These are phyloP conservation scores for Monilinia fructigena DNA, from an alignment of 2,329 filamentous ascomycete species.

Conservation along the genomic window DNA sequence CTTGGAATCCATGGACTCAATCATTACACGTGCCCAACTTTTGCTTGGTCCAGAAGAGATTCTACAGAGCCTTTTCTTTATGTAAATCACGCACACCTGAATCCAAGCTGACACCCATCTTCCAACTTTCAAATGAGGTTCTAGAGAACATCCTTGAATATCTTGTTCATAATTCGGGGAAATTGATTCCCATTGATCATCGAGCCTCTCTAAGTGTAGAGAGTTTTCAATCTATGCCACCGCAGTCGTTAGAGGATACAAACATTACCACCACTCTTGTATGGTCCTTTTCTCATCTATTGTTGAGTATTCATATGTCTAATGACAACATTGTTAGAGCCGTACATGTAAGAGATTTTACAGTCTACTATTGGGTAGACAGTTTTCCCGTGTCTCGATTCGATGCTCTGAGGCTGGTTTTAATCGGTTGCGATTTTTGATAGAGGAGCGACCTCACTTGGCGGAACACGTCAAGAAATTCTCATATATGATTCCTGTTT, in stretches of 20 bases:
- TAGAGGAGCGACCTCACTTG: conserved; percentile 47
- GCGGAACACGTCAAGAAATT: conserved; percentile 57
- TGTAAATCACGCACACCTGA: conserved; percentile 14
- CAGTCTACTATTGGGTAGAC: conserved; percentile 50
- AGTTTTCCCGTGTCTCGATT: conserved; percentile 46
- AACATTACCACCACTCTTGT: conserved; percentile 46
- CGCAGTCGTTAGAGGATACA: conserved; percentile 24
- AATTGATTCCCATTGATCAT: conserved; percentile 49
- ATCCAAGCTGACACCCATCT: conserved; percentile 26
- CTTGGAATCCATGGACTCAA: conserved; percentile 18
- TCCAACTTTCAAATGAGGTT: conserved; percentile 25
- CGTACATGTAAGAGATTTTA: conserved; percentile 51
- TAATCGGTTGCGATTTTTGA: conserved; percentile 49
- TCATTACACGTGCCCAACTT: conserved; percentile 21
- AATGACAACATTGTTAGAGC: conserved; percentile 33
- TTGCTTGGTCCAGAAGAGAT: conserved; percentile 21
- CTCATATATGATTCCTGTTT: conserved; percentile 59
- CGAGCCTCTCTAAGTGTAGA: conserved; percentile 53
- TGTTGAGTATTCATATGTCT: conserved; percentile 1
- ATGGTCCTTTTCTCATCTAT: conserved; percentile 1
- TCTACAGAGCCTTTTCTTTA: conserved; percentile 22
- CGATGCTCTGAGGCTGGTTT: conserved; percentile 48
- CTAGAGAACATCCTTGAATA: conserved; percentile 39
- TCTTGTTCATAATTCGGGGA: conserved; percentile 49
- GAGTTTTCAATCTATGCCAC: conserved; percentile 47